Conservation (phyloP, 257 asterid species). For the Knoxia roxburghii region DNA sequence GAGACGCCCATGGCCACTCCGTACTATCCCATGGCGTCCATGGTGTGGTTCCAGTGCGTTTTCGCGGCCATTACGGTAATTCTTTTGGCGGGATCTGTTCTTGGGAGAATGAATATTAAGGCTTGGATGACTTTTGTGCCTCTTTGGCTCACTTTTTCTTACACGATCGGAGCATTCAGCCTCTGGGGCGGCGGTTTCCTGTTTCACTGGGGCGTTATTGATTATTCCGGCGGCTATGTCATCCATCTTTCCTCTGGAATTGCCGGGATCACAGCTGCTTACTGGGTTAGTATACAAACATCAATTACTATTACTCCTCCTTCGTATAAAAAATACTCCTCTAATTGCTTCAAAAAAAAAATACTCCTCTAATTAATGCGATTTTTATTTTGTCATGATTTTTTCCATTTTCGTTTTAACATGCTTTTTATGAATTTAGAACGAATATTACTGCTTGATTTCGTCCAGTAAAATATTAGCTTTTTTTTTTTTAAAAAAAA, state of each 20-base stretch:
- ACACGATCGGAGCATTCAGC: slow-evolving; percentile 65
- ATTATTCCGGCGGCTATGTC: slow-evolving; percentile 60
- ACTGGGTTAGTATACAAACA: slow-evolving; percentile 41
- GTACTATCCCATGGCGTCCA: slow-evolving; percentile 51
- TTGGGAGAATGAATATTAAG: slow-evolving; percentile 58
- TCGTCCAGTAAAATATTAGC: no score
- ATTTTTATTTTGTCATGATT: no score
- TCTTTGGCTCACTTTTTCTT: slow-evolving; percentile 53
- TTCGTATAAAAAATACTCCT: no score
- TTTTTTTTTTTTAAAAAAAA: no score
- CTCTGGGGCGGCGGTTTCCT: slow-evolving; percentile 67
- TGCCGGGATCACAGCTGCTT: slow-evolving; percentile 60
- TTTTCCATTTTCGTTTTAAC: no score
- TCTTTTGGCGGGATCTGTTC: slow-evolving; percentile 45
- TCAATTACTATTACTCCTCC: no score
- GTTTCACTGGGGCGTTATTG: slow-evolving; percentile 62
- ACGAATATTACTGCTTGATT: no score
- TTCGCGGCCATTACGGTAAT: slow-evolving; percentile 49
- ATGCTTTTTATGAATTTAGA: no score
- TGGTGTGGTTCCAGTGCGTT: slow-evolving; percentile 67
- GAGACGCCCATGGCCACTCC: slow-evolving; percentile 40
- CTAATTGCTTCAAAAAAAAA: no score
- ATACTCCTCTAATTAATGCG: no score
- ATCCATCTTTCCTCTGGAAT: slow-evolving; percentile 67
- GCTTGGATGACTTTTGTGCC: slow-evolving; percentile 79